These are phyloP conservation scores for Imleria badia DNA, from an alignment of 768 basidiomycete species.

Conservation along the genomic window DNA sequence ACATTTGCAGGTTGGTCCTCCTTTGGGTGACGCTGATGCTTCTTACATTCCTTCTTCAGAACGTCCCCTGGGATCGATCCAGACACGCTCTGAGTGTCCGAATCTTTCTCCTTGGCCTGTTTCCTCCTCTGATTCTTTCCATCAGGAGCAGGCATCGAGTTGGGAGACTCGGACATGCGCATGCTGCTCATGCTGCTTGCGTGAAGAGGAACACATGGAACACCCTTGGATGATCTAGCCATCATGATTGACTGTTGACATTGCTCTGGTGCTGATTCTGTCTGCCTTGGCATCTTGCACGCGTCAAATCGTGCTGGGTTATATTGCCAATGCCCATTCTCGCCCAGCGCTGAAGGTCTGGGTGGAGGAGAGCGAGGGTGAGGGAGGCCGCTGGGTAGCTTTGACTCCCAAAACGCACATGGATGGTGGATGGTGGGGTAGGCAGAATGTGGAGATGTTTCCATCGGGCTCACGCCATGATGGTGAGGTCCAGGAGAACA, in stretches of 20 bases:
- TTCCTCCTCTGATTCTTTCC: slow-evolving; percentile 47
- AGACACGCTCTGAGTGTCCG: slow-evolving; percentile 33
- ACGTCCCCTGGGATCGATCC: slow-evolving; percentile 37
- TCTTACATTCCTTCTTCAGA: slow-evolving; percentile 59
- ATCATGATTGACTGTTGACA: slow-evolving; percentile 39
- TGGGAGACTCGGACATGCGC: slow-evolving; percentile 64
- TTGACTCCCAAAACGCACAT: slow-evolving; percentile 61
- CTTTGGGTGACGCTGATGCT: slow-evolving; percentile 43
- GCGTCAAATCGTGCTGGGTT: slow-evolving; percentile 57
- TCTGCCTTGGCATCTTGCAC: slow-evolving; percentile 40
- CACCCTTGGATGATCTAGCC: slow-evolving; percentile 47
- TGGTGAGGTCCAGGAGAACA: slow-evolving; percentile 40
- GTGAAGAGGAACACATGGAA: slow-evolving; percentile 30
- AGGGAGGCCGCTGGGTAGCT: slow-evolving; percentile 39
- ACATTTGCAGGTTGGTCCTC: slow-evolving; percentile 40
- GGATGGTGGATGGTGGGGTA: slow-evolving; percentile 38
- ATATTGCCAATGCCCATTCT: slow-evolving; percentile 53
- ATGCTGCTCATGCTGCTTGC: slow-evolving; percentile 29
- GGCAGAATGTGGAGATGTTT: slow-evolving; percentile 58
- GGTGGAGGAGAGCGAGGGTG: slow-evolving; percentile 35
- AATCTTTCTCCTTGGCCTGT: slow-evolving; percentile 50
- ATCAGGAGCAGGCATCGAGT: slow-evolving; percentile 41
- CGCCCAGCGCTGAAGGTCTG: slow-evolving; percentile 39
- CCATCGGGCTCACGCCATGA: slow-evolving; percentile 50
- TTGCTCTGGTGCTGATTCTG: slow-evolving; percentile 32